Evolutionary conservation across 306 rosid species (phyloP), one percentile per base, ranked within the genome.

Genomic region (Vigna nakashimae): DNA sequence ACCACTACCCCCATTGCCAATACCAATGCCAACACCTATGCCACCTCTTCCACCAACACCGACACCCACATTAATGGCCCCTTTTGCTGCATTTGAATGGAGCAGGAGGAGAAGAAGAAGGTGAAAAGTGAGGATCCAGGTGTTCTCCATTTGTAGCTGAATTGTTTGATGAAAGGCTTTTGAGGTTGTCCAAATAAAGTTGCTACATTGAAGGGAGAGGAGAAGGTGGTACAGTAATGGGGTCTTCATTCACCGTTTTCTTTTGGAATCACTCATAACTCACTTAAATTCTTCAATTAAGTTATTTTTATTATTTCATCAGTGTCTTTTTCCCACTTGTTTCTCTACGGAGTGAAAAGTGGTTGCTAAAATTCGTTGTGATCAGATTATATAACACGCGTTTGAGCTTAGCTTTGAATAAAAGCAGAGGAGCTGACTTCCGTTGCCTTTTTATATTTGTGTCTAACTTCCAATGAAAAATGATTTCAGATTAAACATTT

Each of bases 91-190:
- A 66, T 24, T 64, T 46, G 76, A 52, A 43, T 58, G 80, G 40
- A 76, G 67, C 24, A 82, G 6, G 11, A 80, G 46, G 46, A 80
- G 74, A 43, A 88, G 73, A 55, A 80, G 74, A 49, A 88, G 75
- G 55, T 87, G 66, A 43, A 81, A 82, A 64, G 69, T 55, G 6
- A 83, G 84, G 82, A 67, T 57, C 80, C 78, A 64, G 55, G 34
- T 40, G 63, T 75, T 84, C 66, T 84, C 83, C 97, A 91, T 93
- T 82, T 80, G 84, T 49, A 80, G 71, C 12, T 26, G 78, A 74
- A 57, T 75, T 67, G 22, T 51, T 73, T 83, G 85, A 62, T 49
- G 71, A 12, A 76, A 65, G 63, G 68, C 45, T 43, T 55, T 75
- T 63, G 36, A 82, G 68, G 69, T 65, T 50, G 74, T 83, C 81